Percentiles rank a stretch among this genome's conserved stretches.
These are phyloP conservation scores for Calonectria henricotiae DNA, from an alignment of 2,329 filamentous ascomycete species.

Conservation along the genomic window DNA sequence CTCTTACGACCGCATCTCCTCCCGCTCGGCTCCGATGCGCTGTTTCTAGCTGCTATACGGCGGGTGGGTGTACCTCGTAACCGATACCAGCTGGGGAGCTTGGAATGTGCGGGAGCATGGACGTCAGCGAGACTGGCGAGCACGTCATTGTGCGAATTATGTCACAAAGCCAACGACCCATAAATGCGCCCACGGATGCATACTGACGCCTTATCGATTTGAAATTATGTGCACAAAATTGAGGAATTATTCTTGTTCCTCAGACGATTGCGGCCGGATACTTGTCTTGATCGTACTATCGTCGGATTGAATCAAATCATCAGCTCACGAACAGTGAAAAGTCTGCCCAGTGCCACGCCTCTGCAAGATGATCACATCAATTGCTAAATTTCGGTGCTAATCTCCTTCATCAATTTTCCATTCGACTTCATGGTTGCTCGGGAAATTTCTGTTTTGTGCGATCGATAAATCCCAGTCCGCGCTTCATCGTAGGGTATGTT, in stretches of 20 bases:
- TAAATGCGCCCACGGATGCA: slow-evolving; percentile 23
- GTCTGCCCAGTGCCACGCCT: not conserved
- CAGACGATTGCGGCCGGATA: slow-evolving; percentile 13
- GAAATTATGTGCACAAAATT: slow-evolving; percentile 33
- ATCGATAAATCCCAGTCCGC: too few relatives aligned
- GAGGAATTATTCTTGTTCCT: not conserved
- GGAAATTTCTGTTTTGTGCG: too few relatives aligned
- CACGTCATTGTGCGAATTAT: slow-evolving; percentile 48
- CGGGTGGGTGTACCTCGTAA: slow-evolving; percentile 29
- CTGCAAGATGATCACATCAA: not conserved
- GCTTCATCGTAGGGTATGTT: too few relatives aligned
- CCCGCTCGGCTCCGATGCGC: slow-evolving; percentile 38
- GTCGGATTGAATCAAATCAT: slow-evolving; percentile 20
- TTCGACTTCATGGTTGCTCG: not conserved
- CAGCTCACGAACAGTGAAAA: not conserved
- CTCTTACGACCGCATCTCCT: slow-evolving; percentile 35
- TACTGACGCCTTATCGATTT: slow-evolving; percentile 39
- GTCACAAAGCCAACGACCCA: slow-evolving; percentile 41
- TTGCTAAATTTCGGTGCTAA: not conserved
- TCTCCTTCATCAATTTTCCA: not conserved
- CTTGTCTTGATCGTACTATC: slow-evolving; percentile 30
- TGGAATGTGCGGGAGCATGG: slow-evolving; percentile 22
- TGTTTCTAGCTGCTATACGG: slow-evolving; percentile 6
- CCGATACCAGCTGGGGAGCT: slow-evolving; percentile 8
- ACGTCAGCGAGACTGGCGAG: slow-evolving; percentile 35